phyloP scores from a whole-genome alignment of 2,329 filamentous ascomycete species.

The Cercospora canescens region DNA sequence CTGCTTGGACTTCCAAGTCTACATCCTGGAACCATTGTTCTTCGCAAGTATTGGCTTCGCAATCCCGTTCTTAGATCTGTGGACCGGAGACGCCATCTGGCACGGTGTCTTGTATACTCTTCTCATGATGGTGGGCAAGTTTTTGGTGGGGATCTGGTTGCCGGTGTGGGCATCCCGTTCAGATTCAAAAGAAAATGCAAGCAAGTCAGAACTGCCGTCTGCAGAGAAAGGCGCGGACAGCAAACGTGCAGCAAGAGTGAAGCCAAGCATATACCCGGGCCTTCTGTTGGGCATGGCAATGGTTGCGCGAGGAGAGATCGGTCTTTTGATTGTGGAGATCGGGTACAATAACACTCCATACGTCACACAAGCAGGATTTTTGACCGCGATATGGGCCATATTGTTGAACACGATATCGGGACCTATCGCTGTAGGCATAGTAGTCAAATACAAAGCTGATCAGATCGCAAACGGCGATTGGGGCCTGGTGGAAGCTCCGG shows the following conservation, averaged over 20 bases:
- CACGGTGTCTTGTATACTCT: slow-evolving; percentile 32
- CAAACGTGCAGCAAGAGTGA: background rate
- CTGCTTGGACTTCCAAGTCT: slow-evolving; percentile 48
- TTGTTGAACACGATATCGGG: slow-evolving; percentile 58
- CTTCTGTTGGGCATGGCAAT: slow-evolving; percentile 30
- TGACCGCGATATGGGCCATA: slow-evolving; percentile 48
- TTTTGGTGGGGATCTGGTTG: slow-evolving; percentile 23
- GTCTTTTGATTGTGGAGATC: slow-evolving; percentile 33
- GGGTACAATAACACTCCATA: slow-evolving; percentile 34
- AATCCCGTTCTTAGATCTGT: slow-evolving; percentile 34
- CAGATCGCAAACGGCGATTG: slow-evolving; percentile 24
- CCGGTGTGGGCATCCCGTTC: no score
- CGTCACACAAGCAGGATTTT: slow-evolving; percentile 28
- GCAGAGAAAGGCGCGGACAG: background rate
- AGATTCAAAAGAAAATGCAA: no score
- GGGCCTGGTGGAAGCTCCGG: slow-evolving; percentile 18
- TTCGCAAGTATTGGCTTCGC: slow-evolving; percentile 36
- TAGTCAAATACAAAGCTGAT: slow-evolving; percentile 40
- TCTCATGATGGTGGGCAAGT: slow-evolving; percentile 31
- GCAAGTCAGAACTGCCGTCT: no score
- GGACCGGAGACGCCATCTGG: slow-evolving; percentile 34
- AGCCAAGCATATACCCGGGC: slow-evolving; percentile 9
- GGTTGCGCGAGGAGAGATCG: slow-evolving; percentile 35
- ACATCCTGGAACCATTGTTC: slow-evolving; percentile 34
- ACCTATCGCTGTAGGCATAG: slow-evolving; percentile 52